Evolutionary conservation across 305 asterid genomes (phyloP).

Genomic region (Ruellia speciosa): DNA sequence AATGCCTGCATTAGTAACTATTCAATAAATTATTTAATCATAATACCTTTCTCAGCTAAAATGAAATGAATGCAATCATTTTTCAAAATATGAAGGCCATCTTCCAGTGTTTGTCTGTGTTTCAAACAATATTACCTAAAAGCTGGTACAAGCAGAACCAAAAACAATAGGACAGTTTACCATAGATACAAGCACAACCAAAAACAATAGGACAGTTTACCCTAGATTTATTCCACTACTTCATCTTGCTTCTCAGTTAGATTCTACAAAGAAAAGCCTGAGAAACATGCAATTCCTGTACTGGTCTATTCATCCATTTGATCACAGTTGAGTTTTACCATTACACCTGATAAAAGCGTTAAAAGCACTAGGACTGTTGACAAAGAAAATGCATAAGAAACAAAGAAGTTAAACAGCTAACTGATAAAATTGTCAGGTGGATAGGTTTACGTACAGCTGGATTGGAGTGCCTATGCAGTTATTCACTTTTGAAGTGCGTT

Average conservation of each 20-base stretch:
- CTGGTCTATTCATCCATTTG: not conserved
- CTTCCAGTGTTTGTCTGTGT: no score
- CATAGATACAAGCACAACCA: no score
- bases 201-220: no score
- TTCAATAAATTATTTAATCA: not conserved
- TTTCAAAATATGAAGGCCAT: not conserved
- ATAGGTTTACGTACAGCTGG: not conserved
- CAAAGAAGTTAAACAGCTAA: not conserved
- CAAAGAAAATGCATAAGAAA: not conserved
- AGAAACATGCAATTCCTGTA: not conserved
- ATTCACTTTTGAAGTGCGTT: not conserved
- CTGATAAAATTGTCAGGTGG: not conserved
- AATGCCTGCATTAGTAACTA: not conserved
- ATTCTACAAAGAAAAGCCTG: not conserved
- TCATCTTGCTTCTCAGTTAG: not conserved
- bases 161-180: no score
- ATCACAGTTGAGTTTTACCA: not conserved
- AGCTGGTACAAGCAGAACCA: no score
- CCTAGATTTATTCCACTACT: not conserved
- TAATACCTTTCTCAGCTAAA: not conserved
- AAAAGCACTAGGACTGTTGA: not conserved
- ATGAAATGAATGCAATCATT: not conserved
- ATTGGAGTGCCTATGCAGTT: conserved; percentile 14
- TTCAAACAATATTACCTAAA: no score
- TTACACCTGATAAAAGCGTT: conserved; percentile 6